Base-by-base conservation (phyloP, 805 yeast genomes). In the Grigorovia humatica region DNA sequence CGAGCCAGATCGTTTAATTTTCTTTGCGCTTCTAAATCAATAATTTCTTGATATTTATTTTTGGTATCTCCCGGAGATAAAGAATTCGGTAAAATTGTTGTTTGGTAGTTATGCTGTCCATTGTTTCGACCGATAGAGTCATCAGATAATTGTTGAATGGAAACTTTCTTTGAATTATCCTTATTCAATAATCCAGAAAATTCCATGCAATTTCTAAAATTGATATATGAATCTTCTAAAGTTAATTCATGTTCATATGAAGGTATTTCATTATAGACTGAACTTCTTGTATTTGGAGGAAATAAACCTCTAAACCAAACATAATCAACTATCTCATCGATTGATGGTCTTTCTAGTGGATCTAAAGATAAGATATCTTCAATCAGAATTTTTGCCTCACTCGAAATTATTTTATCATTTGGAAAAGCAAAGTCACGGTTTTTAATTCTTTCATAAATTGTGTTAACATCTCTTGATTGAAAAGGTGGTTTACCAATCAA, bases 401-500 rank as follows among this genome's bases (percentile, higher is more conserved):
- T 68, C 5, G 95, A 81, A 43, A 86, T 79, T 30, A 68, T 66
- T 59, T 80, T 79, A 52, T 81, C 83, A 18, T 71, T 73, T 18
- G 98, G 99, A 68, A 90, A 91, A 42, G 70, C 69, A 65, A 81
- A 88, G 54, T 88, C 95, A 53, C 84, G 83, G 52, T 77, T 75
- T 68, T 89, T 88, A 66, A 93, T 93, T 70, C 96, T 79, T 63
- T 88, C 95, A 70, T 93, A 93, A 57, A 93, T 93, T 52, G 84
- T 80, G 60, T 88, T 83, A 46, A 93, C 96, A 66, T 90, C 96
- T 64, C 88, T 88, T 41, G 96, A 88, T 71, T 93, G 99, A 73
- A 93, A 93, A 1, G 99, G 99, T 13, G 99, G 99, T 67, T 88
- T 89, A 41, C 98, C 98, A 53, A 85, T 76, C 48, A 93, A 74